These are phyloP conservation scores for Clarireedia sp. DNA, from an alignment of 2,329 filamentous ascomycete species.

Conservation along the genomic window DNA sequence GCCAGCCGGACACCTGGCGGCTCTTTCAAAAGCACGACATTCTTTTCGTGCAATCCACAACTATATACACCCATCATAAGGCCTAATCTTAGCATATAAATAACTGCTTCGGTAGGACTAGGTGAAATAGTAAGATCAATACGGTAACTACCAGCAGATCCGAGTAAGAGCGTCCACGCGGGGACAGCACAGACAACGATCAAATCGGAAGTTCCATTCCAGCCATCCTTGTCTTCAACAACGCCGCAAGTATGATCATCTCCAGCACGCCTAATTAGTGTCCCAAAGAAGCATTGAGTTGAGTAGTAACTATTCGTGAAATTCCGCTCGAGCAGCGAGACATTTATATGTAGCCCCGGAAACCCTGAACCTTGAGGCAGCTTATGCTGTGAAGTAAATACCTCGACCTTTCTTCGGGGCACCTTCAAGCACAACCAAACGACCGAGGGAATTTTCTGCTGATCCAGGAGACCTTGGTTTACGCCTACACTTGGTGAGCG, in stretches of 20 bases:
- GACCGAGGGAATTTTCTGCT: conserved; percentile 2
- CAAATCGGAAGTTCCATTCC: not conserved
- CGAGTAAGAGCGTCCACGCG: not conserved
- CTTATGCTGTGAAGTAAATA: not conserved
- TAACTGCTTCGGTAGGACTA: not conserved
- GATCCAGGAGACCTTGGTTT: not conserved
- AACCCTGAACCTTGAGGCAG: not conserved
- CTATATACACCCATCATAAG: not conserved
- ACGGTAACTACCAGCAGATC: not conserved
- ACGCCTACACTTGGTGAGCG: not conserved
- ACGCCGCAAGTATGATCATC: not conserved
- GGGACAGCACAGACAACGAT: not conserved
- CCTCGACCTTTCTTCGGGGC: not conserved
- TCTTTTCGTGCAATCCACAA: not conserved
- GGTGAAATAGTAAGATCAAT: not conserved
- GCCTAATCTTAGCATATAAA: not conserved
- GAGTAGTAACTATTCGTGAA: not conserved
- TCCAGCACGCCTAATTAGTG: not conserved
- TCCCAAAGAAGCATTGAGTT: conserved; percentile 2
- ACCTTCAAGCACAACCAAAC: conserved; percentile 10
- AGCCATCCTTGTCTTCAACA: not conserved
- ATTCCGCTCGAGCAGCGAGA: not conserved
- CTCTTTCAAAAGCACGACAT: not conserved
- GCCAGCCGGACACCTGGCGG: not conserved
- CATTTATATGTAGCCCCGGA: not conserved